phyloP scores from a whole-genome alignment of 73 alveolate species.

The Tetrahymena thermophila region DNA sequence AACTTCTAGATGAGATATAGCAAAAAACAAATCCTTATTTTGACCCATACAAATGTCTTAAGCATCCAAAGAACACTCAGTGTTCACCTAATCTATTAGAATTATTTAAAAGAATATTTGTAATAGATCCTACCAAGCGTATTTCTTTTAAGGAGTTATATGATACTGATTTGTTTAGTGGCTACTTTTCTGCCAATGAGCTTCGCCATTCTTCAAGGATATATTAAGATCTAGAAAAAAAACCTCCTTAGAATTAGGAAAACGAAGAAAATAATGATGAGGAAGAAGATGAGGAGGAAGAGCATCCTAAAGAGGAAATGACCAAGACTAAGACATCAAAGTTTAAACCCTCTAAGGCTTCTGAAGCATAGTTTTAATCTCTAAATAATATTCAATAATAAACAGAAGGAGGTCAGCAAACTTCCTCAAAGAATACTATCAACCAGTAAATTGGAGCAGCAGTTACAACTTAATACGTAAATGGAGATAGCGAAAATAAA shows the following conservation, averaged over 20 bases:
- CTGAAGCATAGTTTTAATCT: neutral
- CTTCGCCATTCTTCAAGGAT: neutral
- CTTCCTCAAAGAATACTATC: neutral
- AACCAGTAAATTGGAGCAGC: neutral
- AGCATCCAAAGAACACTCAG: neutral
- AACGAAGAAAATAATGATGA: neutral
- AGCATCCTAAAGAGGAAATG: neutral
- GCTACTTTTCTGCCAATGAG: neutral
- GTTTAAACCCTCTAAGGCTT: neutral
- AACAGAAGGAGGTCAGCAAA: neutral
- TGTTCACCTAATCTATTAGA: neutral
- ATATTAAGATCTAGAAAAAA: neutral
- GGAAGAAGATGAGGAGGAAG: neutral
- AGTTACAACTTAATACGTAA: neutral
- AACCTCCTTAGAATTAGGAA: neutral
- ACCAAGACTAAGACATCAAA: neutral
- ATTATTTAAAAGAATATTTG: neutral
- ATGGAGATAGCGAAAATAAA: neutral
- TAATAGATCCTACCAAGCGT: neutral
- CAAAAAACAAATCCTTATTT: neutral
- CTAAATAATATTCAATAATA: neutral
- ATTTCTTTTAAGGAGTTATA: neutral
- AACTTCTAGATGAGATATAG: neutral
- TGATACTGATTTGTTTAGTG: neutral
- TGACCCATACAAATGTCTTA: neutral